These are phyloP conservation scores for Suillus plorans DNA, from an alignment of 768 basidiomycete species.

Conservation along the genomic window DNA sequence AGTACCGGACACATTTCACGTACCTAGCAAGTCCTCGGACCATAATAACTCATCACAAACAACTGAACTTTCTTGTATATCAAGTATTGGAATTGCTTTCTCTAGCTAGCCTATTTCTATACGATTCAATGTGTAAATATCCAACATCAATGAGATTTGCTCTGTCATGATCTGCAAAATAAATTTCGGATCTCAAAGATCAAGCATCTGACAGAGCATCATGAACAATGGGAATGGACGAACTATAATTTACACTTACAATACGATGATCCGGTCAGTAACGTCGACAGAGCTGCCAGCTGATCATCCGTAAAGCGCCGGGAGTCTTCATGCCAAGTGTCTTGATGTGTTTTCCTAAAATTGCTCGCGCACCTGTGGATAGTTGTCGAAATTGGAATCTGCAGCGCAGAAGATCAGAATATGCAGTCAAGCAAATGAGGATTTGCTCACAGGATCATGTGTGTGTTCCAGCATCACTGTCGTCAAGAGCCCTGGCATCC, in stretches of 20 bases:
- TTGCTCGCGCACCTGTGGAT: conserved; percentile 79
- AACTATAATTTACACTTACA: conserved; percentile 43
- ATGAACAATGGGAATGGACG: conserved; percentile 17
- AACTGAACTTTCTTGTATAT: background rate
- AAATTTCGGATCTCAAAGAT: conserved; percentile 3
- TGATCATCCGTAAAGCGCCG: conserved; percentile 87
- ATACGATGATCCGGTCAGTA: conserved; percentile 83
- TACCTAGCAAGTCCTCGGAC: conserved; percentile 1
- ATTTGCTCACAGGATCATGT: conserved; percentile 68
- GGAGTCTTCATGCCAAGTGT: conserved; percentile 89
- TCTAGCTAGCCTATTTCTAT: background rate
- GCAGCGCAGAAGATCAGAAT: conserved; percentile 10
- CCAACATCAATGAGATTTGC: background rate
- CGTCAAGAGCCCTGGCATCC: conserved; percentile 84
- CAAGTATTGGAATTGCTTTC: background rate
- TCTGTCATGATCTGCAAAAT: background rate
- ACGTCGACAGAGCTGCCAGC: conserved; percentile 75
- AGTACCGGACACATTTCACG: background rate
- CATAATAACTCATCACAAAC: background rate
- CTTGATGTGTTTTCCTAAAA: conserved; percentile 81
- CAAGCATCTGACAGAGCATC: conserved; percentile 4
- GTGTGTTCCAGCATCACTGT: conserved; percentile 79
- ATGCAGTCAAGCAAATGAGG: background rate
- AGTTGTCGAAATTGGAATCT: conserved; percentile 84
- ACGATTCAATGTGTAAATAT: background rate